Conservation (phyloP, 2,329 filamentous ascomycete species). For the Phoma herbarum region DNA sequence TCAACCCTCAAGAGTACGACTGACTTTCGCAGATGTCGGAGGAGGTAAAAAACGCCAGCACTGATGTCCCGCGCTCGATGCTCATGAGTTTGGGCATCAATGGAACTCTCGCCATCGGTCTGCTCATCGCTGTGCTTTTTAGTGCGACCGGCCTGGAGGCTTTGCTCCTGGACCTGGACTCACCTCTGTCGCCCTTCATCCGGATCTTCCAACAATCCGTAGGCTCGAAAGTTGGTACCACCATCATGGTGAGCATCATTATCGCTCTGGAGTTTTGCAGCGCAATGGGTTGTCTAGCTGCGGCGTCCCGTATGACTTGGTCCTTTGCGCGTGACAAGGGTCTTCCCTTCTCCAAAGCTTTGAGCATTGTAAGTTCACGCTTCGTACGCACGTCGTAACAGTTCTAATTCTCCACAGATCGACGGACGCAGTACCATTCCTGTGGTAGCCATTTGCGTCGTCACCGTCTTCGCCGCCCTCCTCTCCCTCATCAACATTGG, state of each 20-base stretch:
- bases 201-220: conserved; percentile 56
- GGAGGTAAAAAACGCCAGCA: conserved; percentile 50
- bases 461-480: conserved; percentile 55
- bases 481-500: conserved; percentile 63
- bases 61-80: conserved; percentile 54
- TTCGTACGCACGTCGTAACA: not conserved
- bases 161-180: conserved; percentile 27
- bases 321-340: conserved; percentile 57
- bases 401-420: conserved; percentile 35
- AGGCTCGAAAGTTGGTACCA: conserved; percentile 52
- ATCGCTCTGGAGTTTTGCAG: conserved; percentile 53
- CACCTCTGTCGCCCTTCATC: conserved; percentile 57
- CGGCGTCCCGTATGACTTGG: conserved; percentile 55
- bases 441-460: conserved; percentile 58
- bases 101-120: conserved; percentile 52
- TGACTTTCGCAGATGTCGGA: conserved; percentile 47
- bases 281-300: conserved; percentile 53
- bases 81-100: conserved; percentile 54
- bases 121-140: conserved; percentile 55
- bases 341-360: conserved; percentile 49
- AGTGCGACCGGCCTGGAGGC: conserved; percentile 45
- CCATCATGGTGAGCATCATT: conserved; percentile 58
- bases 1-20: not conserved
- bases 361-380: conserved; percentile 38
- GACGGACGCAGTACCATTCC: conserved; percentile 52